Percentiles rank a stretch among this genome's conserved stretches.
phyloP scores from a whole-genome alignment of 2,329 filamentous ascomycete genomes.

The Arthrobotrys conoides region DNA sequence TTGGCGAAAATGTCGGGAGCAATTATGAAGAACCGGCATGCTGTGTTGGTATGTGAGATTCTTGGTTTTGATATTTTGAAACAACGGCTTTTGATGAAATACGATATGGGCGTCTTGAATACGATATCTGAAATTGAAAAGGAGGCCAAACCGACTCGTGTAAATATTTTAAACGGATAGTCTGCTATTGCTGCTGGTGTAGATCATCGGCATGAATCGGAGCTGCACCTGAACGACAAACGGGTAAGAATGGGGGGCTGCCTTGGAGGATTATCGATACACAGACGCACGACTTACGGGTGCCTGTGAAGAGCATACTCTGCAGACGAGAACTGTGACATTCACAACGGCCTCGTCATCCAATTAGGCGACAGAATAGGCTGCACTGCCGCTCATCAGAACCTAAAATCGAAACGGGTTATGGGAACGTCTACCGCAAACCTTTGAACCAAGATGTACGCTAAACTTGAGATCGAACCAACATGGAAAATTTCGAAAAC shows the following conservation, averaged over 20 bases:
- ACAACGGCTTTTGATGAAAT: slow-evolving; percentile 28
- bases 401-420: slow-evolving; percentile 38
- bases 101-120: slow-evolving; percentile 18
- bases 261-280: slow-evolving; percentile 59
- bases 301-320: slow-evolving; percentile 26
- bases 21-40: not conserved
- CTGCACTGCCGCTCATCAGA: slow-evolving; percentile 47
- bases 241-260: slow-evolving; percentile 30
- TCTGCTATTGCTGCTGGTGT: not conserved
- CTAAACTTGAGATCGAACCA: slow-evolving; percentile 25
- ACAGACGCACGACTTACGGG: slow-evolving; percentile 37
- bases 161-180: slow-evolving; percentile 6
- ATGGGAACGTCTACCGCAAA: slow-evolving; percentile 26
- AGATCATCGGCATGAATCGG: slow-evolving; percentile 23
- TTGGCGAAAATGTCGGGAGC: slow-evolving; percentile 9
- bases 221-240: slow-evolving; percentile 10
- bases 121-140: slow-evolving; percentile 4
- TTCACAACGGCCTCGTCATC: slow-evolving; percentile 53
- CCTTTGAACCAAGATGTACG: not conserved
- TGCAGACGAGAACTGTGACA: slow-evolving; percentile 32
- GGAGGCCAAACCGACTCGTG: not conserved
- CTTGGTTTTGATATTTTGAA: slow-evolving; percentile 44
- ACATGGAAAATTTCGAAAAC: not conserved
- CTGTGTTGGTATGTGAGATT: slow-evolving; percentile 24
- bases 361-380: slow-evolving; percentile 53